Conservation (phyloP, 805 yeast species). For the Schwanniomyces vanrijiae region DNA sequence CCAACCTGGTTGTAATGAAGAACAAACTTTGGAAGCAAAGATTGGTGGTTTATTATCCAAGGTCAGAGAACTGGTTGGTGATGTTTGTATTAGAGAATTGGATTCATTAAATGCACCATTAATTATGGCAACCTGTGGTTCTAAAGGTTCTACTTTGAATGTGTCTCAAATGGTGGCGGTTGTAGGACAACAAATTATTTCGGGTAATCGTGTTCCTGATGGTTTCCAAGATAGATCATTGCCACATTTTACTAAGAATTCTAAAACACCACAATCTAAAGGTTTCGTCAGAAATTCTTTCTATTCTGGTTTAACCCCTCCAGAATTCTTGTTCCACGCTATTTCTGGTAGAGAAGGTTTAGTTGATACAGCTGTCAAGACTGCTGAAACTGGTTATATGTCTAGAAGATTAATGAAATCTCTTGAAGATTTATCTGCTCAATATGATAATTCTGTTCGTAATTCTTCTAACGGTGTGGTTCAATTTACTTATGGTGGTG, state of each 20-base stretch:
- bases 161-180: slow-evolving; percentile 99
- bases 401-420: slow-evolving; percentile 98
- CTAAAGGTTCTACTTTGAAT: slow-evolving; percentile 95
- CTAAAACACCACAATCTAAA: slow-evolving; percentile 96
- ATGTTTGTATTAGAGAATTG: slow-evolving; percentile 89
- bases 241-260: slow-evolving; percentile 94
- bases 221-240: slow-evolving; percentile 99
- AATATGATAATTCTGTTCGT: slow-evolving; percentile 91
- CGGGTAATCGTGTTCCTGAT: slow-evolving; percentile 98
- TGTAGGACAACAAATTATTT: slow-evolving; percentile 97
- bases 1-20: slow-evolving; percentile 99
- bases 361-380: slow-evolving; percentile 98
- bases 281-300: slow-evolving; percentile 98
- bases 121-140: slow-evolving; percentile 99
- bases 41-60: slow-evolving; percentile 95
- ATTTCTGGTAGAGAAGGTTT: slow-evolving; percentile 99
- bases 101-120: slow-evolving; percentile 92
- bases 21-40: slow-evolving; percentile 95
- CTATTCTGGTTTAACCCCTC: slow-evolving; percentile 96
- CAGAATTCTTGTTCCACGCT: slow-evolving; percentile 98
- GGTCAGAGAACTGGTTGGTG: slow-evolving; percentile 99
- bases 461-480: slow-evolving; percentile 96
- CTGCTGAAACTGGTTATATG: slow-evolving; percentile 99
- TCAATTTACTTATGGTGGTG: slow-evolving; percentile 98
- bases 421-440: slow-evolving; percentile 89